Evolutionary conservation across 257 asterid genomes (phyloP), one percentile per base, ranked within the genome.

Genomic region (Datura wrightii): DNA sequence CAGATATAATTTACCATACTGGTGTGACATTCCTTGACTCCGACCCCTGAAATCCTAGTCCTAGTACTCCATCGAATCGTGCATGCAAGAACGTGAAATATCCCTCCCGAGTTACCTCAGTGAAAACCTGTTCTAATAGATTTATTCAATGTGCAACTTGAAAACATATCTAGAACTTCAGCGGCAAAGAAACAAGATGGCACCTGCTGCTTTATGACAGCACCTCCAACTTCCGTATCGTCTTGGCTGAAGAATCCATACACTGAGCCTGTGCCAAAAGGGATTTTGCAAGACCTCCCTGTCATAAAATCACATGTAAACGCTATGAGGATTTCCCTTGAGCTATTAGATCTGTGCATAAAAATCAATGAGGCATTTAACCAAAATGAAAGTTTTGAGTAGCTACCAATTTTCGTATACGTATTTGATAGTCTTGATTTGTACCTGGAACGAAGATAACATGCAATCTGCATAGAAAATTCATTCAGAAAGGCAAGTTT

Each of bases 61-160:
- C 91, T 66, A 88, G 86, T 18, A 88, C 84, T 13, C 91, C 91
- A 85, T 88, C 89, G 24, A 86, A 88, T 53, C 82, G 84, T n/a
- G 88, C 87, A 24, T 41, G 55, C 78, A 84, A 50, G 80, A 88
- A 88, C 14, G 88, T 58, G 81, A 84, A 72, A 72, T 79, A 24
- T 60, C 85, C 86, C 69, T 88, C 91, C 52, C 83, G 46, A 48
- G 88, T 82, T 1, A 84, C 88, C 87, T 88, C 91, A 62, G 84
- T 70, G 86, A 88, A 88, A 1, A 78, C 88, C 89, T 88, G 83
- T 5, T 78, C 7, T 50, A 24, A 79, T 54, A 16, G 54, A 36
- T 79, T 55, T 58, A n/a, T 58, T 37, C 62, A 4, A 31, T 24
- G 37, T 13, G 67, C 36, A 67, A 58, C 34, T 19, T 19, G 13